phyloP scores from a whole-genome alignment of 2,329 filamentous ascomycete genomes.

The Trematosphaeria pertusa region DNA sequence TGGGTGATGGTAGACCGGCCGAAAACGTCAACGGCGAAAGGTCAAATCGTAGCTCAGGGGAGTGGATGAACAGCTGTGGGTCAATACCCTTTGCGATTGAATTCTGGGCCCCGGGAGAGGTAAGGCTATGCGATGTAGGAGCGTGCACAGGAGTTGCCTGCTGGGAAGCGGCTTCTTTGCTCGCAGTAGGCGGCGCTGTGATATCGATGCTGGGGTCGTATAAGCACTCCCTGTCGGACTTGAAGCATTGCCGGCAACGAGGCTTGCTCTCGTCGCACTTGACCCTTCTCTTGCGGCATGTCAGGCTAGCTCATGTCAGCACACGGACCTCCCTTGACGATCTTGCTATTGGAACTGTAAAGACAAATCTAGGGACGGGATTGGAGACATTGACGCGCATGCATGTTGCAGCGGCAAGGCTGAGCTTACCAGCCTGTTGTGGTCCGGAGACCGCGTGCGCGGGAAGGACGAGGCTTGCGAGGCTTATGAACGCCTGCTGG shows the following conservation, averaged over 20 bases:
- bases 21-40: conserved; percentile 35
- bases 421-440: conserved; percentile 53
- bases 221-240: conserved; percentile 52
- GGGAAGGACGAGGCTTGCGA: conserved; percentile 50
- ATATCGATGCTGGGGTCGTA: conserved; percentile 38
- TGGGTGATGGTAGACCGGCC: conserved; percentile 48
- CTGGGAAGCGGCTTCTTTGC: conserved; percentile 19
- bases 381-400: background rate
- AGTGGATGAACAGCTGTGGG: conserved; percentile 27
- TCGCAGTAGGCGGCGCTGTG: conserved; percentile 11
- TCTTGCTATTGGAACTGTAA: background rate
- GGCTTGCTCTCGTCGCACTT: conserved; percentile 60
- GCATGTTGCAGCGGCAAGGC: conserved; percentile 1
- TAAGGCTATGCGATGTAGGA: background rate
- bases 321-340: too few species aligned
- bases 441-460: conserved; percentile 53
- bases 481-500: conserved; percentile 35
- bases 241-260: conserved; percentile 53
- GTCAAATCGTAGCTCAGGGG: conserved; percentile 42
- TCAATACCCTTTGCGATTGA: conserved; percentile 28
- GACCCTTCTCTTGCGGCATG: conserved; percentile 56
- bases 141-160: conserved; percentile 20
- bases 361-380: background rate
- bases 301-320: conserved; percentile 44
- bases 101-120: conserved; percentile 28